Conservation (phyloP, 2,329 filamentous ascomycete genomes). For the Whalleya microplaca region DNA sequence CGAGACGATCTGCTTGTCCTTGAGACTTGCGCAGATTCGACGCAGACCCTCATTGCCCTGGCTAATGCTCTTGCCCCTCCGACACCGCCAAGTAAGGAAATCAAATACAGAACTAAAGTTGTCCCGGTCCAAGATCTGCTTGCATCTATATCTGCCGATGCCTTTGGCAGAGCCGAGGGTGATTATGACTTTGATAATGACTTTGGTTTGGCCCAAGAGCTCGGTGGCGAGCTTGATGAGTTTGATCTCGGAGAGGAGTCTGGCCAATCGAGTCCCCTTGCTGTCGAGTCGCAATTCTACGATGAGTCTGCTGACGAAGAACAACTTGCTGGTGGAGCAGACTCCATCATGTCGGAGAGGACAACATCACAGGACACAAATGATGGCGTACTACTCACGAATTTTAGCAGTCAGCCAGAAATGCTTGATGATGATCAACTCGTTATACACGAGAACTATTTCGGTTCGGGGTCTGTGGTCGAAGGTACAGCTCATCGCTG, state of each 20-base stretch:
- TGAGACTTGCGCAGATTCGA: constrained; percentile 96
- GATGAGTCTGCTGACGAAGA: constrained; percentile 48
- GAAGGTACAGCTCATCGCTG: constrained; percentile 75
- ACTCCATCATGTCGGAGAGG: constrained; percentile 43
- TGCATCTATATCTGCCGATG: constrained; percentile 86
- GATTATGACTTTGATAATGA: constrained; percentile 67
- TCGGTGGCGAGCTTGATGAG: constrained; percentile 46
- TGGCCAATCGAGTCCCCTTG: constrained; percentile 40
- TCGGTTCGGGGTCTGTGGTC: constrained; percentile 63
- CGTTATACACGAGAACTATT: constrained; percentile 78
- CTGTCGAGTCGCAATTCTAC: constrained; percentile 52
- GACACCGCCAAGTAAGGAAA: constrained; percentile 76
- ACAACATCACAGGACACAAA: constrained; percentile 48
- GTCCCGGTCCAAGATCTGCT: constrained; percentile 87
- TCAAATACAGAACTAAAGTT: constrained; percentile 85
- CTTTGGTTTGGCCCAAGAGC: constrained; percentile 58
- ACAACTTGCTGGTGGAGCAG: constrained; percentile 51
- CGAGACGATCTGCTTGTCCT: constrained; percentile 85
- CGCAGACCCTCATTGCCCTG: constrained; percentile 83
- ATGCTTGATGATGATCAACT: constrained; percentile 62
- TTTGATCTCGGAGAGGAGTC: constrained; percentile 42
- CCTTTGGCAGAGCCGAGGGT: constrained; percentile 67
- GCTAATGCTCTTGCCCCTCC: constrained; percentile 83
- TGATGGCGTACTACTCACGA: constrained; percentile 52
- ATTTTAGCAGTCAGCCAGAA: constrained; percentile 41